Conservation (phyloP, 2,329 filamentous ascomycete species). For the Nannizziopsis arthrosporioides region DNA sequence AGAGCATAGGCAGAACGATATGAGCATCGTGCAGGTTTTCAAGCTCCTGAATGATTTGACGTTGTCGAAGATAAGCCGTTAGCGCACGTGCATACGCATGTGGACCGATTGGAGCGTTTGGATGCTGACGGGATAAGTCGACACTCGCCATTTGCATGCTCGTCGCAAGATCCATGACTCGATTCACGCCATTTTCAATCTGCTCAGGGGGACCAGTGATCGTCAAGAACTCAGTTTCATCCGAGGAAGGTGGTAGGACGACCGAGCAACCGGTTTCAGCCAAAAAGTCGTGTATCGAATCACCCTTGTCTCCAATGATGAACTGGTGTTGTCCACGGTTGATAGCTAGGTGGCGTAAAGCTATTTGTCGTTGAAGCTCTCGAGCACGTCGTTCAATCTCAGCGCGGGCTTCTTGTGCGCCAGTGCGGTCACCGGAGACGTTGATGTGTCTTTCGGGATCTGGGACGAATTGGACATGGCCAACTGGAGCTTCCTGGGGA, state of each 20-base stretch:
- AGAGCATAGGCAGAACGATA: slow-evolving; percentile 65
- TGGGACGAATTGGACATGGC: slow-evolving; percentile 59
- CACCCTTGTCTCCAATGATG: slow-evolving; percentile 74
- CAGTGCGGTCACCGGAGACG: slow-evolving; percentile 71
- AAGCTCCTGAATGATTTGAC: slow-evolving; percentile 68
- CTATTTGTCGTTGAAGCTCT: slow-evolving; percentile 62
- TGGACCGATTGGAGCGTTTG: slow-evolving; percentile 58
- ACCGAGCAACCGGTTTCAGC: slow-evolving; percentile 14
- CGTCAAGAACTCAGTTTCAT: slow-evolving; percentile 58
- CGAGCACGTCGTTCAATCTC: slow-evolving; percentile 69
- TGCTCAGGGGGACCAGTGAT: slow-evolving; percentile 68
- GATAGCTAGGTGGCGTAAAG: slow-evolving; percentile 67
- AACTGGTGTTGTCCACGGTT: slow-evolving; percentile 86
- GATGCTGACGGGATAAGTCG: slow-evolving; percentile 70
- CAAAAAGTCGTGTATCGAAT: slow-evolving; percentile 78
- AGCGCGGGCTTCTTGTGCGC: slow-evolving; percentile 66
- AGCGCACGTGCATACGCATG: slow-evolving; percentile 72
- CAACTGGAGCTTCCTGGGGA: slow-evolving; percentile 49
- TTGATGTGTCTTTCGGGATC: slow-evolving; percentile 67
- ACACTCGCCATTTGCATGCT: slow-evolving; percentile 75
- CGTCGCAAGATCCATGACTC: slow-evolving; percentile 76
- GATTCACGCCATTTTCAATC: slow-evolving; percentile 64
- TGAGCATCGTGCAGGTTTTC: slow-evolving; percentile 72
- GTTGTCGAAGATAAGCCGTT: slow-evolving; percentile 75
- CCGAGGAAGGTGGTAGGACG: slow-evolving; percentile 11